phyloP scores from a whole-genome alignment of 2,329 filamentous ascomycete species.

The Aspergillus bombycis region DNA sequence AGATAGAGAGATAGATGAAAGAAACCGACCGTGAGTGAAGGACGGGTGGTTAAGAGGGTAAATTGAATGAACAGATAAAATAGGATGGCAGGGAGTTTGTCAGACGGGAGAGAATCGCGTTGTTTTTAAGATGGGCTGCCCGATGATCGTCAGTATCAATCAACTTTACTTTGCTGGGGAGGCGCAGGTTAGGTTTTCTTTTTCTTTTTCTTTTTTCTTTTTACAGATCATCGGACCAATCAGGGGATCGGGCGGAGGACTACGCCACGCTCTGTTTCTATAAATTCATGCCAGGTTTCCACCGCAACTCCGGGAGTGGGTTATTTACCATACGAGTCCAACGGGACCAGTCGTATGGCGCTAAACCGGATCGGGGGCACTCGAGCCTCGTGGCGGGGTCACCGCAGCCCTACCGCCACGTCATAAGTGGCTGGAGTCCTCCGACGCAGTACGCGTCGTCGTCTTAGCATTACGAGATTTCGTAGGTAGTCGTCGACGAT shows the following conservation, averaged over 20 bases:
- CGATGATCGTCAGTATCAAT: constrained; percentile 12
- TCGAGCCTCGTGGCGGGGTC: constrained; percentile 18
- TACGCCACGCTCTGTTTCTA: constrained; percentile 34
- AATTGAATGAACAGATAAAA: neutral
- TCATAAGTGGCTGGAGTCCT: constrained; percentile 22
- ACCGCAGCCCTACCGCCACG: constrained; percentile 22
- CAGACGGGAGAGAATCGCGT: constrained; percentile 8
- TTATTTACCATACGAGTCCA: constrained; percentile 2
- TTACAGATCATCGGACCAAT: constrained; percentile 20
- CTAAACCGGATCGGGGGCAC: constrained; percentile 10
- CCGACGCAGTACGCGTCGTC: constrained; percentile 18
- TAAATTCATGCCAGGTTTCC: constrained; percentile 17
- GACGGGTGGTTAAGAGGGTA: neutral
- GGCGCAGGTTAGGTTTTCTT: constrained; percentile 20
- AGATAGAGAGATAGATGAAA: neutral
- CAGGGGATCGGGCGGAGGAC: constrained; percentile 5
- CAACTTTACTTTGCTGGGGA: constrained; percentile 2
- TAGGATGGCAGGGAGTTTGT: constrained; percentile 6
- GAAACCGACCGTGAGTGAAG: neutral
- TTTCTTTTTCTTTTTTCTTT: neutral
- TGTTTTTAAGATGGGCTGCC: constrained; percentile 12
- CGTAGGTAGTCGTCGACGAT: neutral
- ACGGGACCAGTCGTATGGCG: neutral
- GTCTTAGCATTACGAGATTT: neutral
- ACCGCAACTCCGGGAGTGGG: constrained; percentile 12